Base-by-base conservation (phyloP, 257 asterid species). In the Linderniella brevidens region DNA sequence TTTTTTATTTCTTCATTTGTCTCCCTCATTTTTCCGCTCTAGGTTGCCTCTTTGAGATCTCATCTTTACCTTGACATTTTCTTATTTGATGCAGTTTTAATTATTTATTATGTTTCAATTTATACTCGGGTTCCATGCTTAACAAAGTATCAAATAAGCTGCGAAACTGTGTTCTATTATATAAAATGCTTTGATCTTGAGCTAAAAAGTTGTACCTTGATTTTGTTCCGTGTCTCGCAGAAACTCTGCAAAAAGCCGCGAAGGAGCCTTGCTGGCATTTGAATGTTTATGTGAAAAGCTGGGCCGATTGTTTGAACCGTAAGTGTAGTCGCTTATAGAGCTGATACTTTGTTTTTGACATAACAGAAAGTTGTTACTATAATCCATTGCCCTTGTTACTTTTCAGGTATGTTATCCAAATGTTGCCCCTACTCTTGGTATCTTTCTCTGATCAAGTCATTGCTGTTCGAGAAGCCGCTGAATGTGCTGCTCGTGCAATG, bases 401-500 rank as follows among this genome's bases (percentile, higher is more conserved):
- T 62, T 61, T 61, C 79, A 88, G 98, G 69, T 88, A 88, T 64
- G 95, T 88, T 47, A 88, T 88, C 64, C 92, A 76, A 64, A 76
- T 78, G 92, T 60, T 88, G 54, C 98, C 98, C 29, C 67, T 88
- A 36, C 98, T 88, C 53, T 64, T 88, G 38, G 94, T 70, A 56
- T 80, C 93, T 50, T 88, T 84, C 79, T 84, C 98, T 65, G 96
- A 88, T 65, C 98, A 63, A 80, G 98, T 88, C 49, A 53, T 84
- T 67, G 98, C 98, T 47, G 96, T 88, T 60, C 79, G 98, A 69
- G 98, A 88, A 50, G 98, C 94, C 59, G 94, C 98, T 50, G 98
- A 88, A 67, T 74, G 96, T 55, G 98, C 98, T 48, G 95, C 98
- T 58, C 98, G 98, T 57, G 96, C 98, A 46, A 88, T 88, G 98